A percentile compares a stretch with the other conserved stretches of the same genome.
Evolutionary conservation across 2,329 filamentous ascomycete species (phyloP).

Genomic region (Nemania sp.): DNA sequence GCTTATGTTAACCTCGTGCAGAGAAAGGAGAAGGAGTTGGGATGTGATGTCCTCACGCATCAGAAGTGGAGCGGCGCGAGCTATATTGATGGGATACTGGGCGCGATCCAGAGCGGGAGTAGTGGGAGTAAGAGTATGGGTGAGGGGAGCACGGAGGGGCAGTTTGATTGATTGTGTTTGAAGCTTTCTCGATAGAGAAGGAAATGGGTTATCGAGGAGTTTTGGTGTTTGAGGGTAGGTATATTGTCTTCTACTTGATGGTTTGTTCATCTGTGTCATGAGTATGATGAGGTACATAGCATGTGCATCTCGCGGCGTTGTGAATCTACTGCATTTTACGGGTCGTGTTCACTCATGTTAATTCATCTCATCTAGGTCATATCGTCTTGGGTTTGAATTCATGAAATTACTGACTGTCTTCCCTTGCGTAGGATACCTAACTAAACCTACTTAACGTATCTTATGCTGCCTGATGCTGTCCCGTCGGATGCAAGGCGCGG

Average conservation of each 20-base stretch:
- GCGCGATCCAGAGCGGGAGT: conserved; percentile 88
- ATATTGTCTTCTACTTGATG: too few species aligned
- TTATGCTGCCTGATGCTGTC: background rate
- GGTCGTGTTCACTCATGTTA: background rate
- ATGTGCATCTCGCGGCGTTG: background rate
- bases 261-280: too few species aligned
- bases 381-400: background rate
- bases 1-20: conserved; percentile 97
- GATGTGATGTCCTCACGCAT: conserved; percentile 90
- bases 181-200: background rate
- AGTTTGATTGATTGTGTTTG: conserved; percentile 48
- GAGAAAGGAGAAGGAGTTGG: conserved; percentile 83
- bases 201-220: background rate
- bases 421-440: too few species aligned
- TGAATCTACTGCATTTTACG: too few species aligned
- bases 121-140: conserved; percentile 91
- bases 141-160: conserved; percentile 84
- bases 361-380: background rate
- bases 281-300: background rate
- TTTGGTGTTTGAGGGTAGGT: background rate
- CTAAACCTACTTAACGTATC: background rate
- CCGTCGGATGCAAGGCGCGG: too few species aligned
- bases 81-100: conserved; percentile 87
- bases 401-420: too few species aligned
- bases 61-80: conserved; percentile 77